These are phyloP conservation scores for Aspergillus nanangensis DNA, from an alignment of 495 filamentous ascomycete genomes.

Conservation along the genomic window DNA sequence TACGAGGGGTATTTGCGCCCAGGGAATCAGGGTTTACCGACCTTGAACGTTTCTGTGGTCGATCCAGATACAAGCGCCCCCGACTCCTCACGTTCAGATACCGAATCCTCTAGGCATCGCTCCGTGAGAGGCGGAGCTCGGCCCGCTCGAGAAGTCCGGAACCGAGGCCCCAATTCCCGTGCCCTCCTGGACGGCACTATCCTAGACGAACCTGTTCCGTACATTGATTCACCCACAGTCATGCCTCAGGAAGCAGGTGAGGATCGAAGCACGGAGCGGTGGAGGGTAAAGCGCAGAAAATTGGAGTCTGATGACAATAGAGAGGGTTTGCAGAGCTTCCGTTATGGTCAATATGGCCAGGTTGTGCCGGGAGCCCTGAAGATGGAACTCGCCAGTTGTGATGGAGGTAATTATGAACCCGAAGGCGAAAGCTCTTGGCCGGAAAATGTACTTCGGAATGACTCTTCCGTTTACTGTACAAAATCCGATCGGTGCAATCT, in stretches of 20 bases:
- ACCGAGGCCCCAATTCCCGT: conserved; percentile 1
- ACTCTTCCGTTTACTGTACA: conserved; percentile 84
- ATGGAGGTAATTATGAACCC: conserved; percentile 72
- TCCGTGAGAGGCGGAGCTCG: conserved; percentile 10
- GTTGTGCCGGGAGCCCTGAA: conserved; percentile 71
- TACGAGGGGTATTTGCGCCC: conserved; percentile 7
- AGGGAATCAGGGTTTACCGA: conserved; percentile 9
- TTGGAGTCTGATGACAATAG: conserved; percentile 57
- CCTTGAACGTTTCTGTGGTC: conserved; percentile 8
- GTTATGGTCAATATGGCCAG: conserved; percentile 79
- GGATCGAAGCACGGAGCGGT: conserved; percentile 27
- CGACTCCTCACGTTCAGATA: conserved; percentile 8
- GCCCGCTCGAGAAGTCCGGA: conserved; percentile 4
- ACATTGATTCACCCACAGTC: conserved; percentile 31
- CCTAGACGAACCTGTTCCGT: conserved; percentile 39
- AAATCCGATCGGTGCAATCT: conserved; percentile 80
- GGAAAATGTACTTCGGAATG: conserved; percentile 79
- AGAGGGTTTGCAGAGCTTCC: conserved; percentile 54
- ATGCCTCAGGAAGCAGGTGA: conserved; percentile 28
- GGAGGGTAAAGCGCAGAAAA: conserved; percentile 68
- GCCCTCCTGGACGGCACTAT: conserved; percentile 3
- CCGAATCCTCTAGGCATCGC: conserved; percentile 11
- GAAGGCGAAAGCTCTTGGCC: conserved; percentile 56
- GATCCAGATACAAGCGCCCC: conserved; percentile 8
- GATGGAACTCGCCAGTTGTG: conserved; percentile 86